Conservation (phyloP, 257 asterid species). For the Rubia yunnanensis region DNA sequence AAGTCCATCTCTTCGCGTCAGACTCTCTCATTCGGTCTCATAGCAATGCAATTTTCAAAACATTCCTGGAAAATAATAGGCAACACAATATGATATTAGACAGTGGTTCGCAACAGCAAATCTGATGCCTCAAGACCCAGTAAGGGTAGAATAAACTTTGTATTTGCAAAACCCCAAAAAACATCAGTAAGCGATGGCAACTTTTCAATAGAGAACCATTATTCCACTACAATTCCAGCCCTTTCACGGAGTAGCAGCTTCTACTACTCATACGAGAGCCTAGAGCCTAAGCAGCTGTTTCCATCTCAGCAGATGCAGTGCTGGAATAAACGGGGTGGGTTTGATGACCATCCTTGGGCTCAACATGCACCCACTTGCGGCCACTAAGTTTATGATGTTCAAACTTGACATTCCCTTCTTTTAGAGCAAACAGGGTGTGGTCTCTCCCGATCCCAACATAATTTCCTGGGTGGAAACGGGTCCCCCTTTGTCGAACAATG, state of each 20-base stretch:
- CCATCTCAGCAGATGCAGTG: conserved; percentile 31
- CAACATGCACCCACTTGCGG: conserved; percentile 94
- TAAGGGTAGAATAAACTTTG: not conserved
- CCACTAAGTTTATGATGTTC: conserved; percentile 67
- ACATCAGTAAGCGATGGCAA: not conserved
- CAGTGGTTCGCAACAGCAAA: not conserved
- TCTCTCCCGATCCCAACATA: conserved; percentile 83
- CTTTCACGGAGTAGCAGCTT: not conserved
- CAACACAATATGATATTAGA: not conserved
- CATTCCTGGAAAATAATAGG: not conserved
- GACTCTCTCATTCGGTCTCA: too few relatives aligned
- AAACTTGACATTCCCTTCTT: conserved; percentile 79
- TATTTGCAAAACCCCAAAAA: not conserved
- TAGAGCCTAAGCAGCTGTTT: conserved; percentile 35
- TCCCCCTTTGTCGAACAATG: conserved; percentile 92
- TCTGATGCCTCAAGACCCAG: not conserved
- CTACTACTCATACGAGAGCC: not conserved
- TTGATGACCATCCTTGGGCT: conserved; percentile 73
- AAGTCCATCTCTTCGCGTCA: not conserved
- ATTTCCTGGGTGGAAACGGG: conserved; percentile 85
- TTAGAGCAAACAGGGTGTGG: conserved; percentile 81
- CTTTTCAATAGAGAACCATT: not conserved
- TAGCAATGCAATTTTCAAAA: not conserved
- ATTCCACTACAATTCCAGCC: not conserved
- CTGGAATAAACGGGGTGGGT: conserved; percentile 58